These are phyloP conservation scores for Pyrenochaeta sp. DNA, from an alignment of 2,329 filamentous ascomycete species.

Conservation along the genomic window DNA sequence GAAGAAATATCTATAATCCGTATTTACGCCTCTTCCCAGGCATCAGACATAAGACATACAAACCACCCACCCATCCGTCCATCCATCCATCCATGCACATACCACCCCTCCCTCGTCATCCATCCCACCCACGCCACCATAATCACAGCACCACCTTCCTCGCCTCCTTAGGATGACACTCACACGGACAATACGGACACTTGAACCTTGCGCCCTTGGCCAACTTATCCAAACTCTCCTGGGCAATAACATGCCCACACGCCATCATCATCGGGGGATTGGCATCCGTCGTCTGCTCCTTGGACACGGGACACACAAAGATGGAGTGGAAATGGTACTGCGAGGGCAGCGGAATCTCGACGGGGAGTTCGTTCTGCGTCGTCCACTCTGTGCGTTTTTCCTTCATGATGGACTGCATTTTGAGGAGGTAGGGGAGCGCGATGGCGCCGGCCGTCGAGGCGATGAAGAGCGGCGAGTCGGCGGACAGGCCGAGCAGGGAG, in stretches of 20 bases:
- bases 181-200: slow-evolving; percentile 92
- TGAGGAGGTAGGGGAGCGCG: slow-evolving; percentile 85
- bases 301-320: slow-evolving; percentile 96
- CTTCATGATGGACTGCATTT: slow-evolving; percentile 86
- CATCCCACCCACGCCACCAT: no score
- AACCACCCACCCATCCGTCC: no score
- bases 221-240: slow-evolving; percentile 80
- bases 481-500: slow-evolving; percentile 84
- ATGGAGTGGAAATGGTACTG: slow-evolving; percentile 86
- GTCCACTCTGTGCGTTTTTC: slow-evolving; percentile 96
- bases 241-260: slow-evolving; percentile 92
- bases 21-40: no score
- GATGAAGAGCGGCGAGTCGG: slow-evolving; percentile 91
- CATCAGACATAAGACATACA: no score
- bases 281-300: slow-evolving; percentile 90
- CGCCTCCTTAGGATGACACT: slow-evolving; percentile 80
- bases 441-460: slow-evolving; percentile 92
- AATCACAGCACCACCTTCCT: slow-evolving; percentile 45
- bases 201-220: slow-evolving; percentile 85
- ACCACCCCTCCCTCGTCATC: no score
- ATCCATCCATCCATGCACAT: no score
- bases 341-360: slow-evolving; percentile 70
- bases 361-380: slow-evolving; percentile 85
- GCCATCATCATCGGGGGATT: slow-evolving; percentile 98
- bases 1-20: no score